Base-by-base conservation (phyloP, 2,329 filamentous ascomycete species). In the Stagonosporopsis tanaceti region DNA sequence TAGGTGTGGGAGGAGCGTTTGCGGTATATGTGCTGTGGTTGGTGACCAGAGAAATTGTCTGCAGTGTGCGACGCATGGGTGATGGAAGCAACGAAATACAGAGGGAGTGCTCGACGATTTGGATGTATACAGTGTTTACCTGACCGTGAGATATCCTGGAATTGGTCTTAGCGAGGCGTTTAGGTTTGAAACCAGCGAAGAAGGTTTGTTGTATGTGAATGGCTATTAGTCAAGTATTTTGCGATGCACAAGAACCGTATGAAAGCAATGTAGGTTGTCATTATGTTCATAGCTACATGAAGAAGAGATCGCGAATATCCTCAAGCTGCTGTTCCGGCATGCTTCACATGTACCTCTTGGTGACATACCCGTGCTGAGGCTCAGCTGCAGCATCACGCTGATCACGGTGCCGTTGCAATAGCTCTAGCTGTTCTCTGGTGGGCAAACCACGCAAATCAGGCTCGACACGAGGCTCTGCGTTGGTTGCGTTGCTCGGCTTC, bases 21-120 rank as follows among this genome's bases (percentile, higher is more conserved):
- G 79, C 64, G 75, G 75, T 40, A 72, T 61, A 6, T 82, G 79
- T 66, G 75, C 79, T 4, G 72, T 81, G 11, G 68, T 71, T 8
- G 69, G 72, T 7, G 66, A 73, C 24, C 62, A 64, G 53, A 69
- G 79, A 50, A 67, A 75, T 42, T 82, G 80, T 64, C 59, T 81
- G 53, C 68, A 71, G 9, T 82, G 80, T 61, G 77, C 77, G 15
- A 73, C 67, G 15, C 55, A 40, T 40, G 53, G 53, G 15, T 48
- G 38, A 15, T 48, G 34, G 40, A 11, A 12, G 20, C 5, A 8
- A 22, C 11, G 44, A 20, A 35, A 7, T 8, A 8, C 6, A 22
- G n/a, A 22, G 30, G 15, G 11, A 2, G 38, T 30, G 5, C 27
- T 11, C 6, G 12, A 24, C 12, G 11, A 22, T 5, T 32, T 25